Evolutionary conservation across 768 basidiomycete genomes (phyloP).

Genomic region (Suillus spraguei): DNA sequence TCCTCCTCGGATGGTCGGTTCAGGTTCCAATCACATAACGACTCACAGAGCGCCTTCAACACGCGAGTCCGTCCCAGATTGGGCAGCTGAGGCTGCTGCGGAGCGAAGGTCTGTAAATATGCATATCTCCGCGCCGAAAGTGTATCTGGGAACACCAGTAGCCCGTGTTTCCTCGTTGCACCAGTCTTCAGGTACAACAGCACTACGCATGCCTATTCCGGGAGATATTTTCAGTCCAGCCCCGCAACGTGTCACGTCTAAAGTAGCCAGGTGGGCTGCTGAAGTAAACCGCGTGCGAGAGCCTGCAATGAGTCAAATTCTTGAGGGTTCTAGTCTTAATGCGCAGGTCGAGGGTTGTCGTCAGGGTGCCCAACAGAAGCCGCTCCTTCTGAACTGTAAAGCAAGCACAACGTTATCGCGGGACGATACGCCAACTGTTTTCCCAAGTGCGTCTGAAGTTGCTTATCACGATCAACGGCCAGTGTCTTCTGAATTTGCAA

Average conservation of each 20-base stretch:
- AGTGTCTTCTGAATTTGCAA: conserved; percentile 3
- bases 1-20: background rate
- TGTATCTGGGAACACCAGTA: background rate
- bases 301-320: background rate
- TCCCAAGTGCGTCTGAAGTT: background rate
- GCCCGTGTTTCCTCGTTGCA: background rate
- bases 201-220: background rate
- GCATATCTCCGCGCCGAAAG: background rate
- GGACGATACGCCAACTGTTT: conserved; percentile 1
- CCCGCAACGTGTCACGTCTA: background rate
- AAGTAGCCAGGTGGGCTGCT: conserved; percentile 3
- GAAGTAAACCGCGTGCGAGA: conserved; percentile 3
- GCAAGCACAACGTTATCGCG: background rate
- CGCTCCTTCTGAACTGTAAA: conserved; percentile 4
- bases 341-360: background rate
- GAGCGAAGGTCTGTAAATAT: background rate
- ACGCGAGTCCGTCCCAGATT: background rate
- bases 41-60: background rate
- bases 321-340: conserved; percentile 6
- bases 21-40: background rate
- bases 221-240: background rate
- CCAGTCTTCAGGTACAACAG: background rate
- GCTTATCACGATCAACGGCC: background rate
- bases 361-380: conserved; percentile 1
- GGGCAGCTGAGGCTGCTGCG: conserved; percentile 3